A percentile compares a stretch with the other conserved stretches of the same genome.
phyloP scores from a whole-genome alignment of 164 flowering plant species.

The Vitis rupestris region DNA sequence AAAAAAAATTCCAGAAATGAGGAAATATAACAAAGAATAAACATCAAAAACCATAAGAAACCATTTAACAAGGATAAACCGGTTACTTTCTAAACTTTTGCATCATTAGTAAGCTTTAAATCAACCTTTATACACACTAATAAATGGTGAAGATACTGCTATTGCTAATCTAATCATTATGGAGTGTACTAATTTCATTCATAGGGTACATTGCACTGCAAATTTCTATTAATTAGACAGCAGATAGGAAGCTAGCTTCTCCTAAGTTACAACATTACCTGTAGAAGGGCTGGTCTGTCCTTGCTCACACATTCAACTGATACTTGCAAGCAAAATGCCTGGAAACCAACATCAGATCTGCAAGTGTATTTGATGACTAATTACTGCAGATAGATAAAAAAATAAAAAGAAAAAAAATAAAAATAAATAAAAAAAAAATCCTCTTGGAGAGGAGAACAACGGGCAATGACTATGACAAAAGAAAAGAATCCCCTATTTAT shows the following conservation, averaged over 20 bases:
- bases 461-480: not conserved
- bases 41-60: not conserved
- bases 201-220: not conserved
- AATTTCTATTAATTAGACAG: no score
- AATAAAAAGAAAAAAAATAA: not conserved
- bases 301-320: constrained; percentile 94
- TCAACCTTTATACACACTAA: no score
- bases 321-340: constrained; percentile 95
- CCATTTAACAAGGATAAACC: no score
- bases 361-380: constrained; percentile 13
- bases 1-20: no score
- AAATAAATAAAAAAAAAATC: no score
- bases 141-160: no score
- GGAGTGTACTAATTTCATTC: no score
- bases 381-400: not conserved
- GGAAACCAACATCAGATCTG: constrained; percentile 83
- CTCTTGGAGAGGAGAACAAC: not conserved
- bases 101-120: no score
- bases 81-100: no score
- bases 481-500: not conserved
- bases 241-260: not conserved
- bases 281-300: constrained; percentile 91
- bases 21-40: no score
- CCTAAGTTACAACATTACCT: constrained; percentile 43
- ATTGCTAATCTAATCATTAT: no score